Percentiles rank a stretch among this genome's conserved stretches.
Conservation (phyloP, 2,329 filamentous ascomycete genomes). For the Pyricularia grisea region DNA sequence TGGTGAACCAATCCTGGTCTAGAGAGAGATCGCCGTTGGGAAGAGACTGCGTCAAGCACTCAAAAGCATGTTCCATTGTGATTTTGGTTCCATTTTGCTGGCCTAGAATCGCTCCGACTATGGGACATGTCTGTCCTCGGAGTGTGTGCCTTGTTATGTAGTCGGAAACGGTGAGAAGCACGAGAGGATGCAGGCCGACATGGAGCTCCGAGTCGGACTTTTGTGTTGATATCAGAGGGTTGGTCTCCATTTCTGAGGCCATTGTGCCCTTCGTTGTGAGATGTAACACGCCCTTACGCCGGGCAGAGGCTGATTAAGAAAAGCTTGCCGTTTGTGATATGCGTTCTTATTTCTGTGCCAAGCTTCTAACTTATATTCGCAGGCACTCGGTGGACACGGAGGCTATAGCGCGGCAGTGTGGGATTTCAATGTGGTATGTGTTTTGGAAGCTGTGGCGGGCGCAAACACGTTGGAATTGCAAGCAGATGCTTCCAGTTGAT, state of each 20-base stretch:
- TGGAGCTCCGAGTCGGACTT: constrained; percentile 68
- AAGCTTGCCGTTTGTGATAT: not conserved
- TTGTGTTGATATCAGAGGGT: constrained; percentile 55
- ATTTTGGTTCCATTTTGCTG: constrained; percentile 86
- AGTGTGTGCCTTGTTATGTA: constrained; percentile 88
- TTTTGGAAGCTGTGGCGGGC: not conserved
- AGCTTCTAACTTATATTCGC: not conserved
- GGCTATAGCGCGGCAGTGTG: not conserved
- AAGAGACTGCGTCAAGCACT: constrained; percentile 51
- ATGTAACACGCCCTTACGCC: not conserved
- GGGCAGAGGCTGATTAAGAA: not conserved
- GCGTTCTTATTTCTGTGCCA: not conserved
- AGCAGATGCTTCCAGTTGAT: not conserved
- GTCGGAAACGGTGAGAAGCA: constrained; percentile 92
- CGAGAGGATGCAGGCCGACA: constrained; percentile 82
- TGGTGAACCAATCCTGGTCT: constrained; percentile 62
- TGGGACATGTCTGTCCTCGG: constrained; percentile 62
- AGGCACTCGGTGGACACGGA: not conserved
- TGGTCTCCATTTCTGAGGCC: constrained; percentile 20
- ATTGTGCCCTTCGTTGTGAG: not conserved
- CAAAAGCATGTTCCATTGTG: constrained; percentile 88
- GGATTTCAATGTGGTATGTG: not conserved
- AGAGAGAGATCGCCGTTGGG: constrained; percentile 51
- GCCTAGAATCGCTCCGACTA: constrained; percentile 82
- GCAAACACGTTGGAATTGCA: not conserved